Evolutionary conservation across 2,329 filamentous ascomycete species (phyloP), one percentile per base, ranked within the genome.

Genomic region (Trichoderma sp.): DNA sequence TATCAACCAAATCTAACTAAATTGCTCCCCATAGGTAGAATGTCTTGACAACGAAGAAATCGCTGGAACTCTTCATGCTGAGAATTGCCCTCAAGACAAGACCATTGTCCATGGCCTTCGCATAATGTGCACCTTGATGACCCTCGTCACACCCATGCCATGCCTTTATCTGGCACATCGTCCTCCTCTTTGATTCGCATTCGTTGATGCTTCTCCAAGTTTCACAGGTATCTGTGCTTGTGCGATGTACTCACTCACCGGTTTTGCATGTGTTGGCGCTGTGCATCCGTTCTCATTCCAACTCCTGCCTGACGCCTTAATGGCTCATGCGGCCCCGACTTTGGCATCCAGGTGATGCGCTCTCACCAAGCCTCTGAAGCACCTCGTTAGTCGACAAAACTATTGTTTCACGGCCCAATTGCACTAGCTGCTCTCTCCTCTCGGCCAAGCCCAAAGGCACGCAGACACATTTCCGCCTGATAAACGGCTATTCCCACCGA

Each of bases 321-420:
- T 36, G 24, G 47, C 47, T 68, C 26, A 21, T 26, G 34, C 56
- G 26, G 21, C 14, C 36, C 36, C n/a, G n/a, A 15, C 26, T 21
- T 60, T 30, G 56, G 24, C 14, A 26, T 51, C 14, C 14, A n/a
- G 34, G n/a, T n/a, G 15, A 21, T 39, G 36, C 39, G 18, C 57
- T 21, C 12, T n/a, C 21, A 32, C 12, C 36, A 36, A 34, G 66
- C 18, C 36, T 70, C 39, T 30, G 28, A 34, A 21, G 36, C 39
- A 30, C 53, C 18, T 26, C 39, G 11, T 32, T 43, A 34, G 21
- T 12, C 60, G 11, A 24, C 34, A 21, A 28, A 6, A 21, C 66
- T 28, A 62, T 62, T 21, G 66, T 70, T 53, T 70, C 66, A 70
- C n/a, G 6, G 39, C n/a, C 24, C 57, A 34, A 53, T 62, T 28